Evolutionary conservation across 1,284 basidiomycete genomes (phyloP).

Genomic region (Sporisorium graminicola): DNA sequence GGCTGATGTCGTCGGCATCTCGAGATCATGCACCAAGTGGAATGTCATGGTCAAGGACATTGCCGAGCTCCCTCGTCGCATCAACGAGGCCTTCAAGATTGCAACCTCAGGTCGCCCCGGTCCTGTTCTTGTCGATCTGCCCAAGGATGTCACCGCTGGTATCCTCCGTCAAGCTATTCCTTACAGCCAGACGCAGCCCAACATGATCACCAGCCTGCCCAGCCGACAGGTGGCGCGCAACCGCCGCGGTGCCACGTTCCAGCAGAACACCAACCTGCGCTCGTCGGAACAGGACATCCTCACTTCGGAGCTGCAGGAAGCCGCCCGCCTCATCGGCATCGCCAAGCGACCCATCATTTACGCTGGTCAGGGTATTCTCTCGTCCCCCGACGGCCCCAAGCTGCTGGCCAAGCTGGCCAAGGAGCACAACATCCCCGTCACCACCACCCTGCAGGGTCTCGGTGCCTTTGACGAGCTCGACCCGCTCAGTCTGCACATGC

Average conservation of each 20-base stretch:
- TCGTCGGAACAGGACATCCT: conserved; percentile 41
- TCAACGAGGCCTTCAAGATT: conserved; percentile 99
- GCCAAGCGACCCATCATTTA: conserved; percentile 93
- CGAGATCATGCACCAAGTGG: conserved; percentile 97
- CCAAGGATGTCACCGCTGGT: conserved; percentile 95
- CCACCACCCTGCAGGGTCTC: conserved; percentile 94
- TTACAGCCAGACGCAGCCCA: conserved; percentile 87
- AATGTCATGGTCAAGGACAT: conserved; percentile 99
- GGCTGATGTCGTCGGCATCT: conserved; percentile 96
- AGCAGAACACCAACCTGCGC: conserved; percentile 30
- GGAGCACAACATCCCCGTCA: conserved; percentile 93
- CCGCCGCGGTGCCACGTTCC: conserved; percentile 45
- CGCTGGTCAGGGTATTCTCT: conserved; percentile 90
- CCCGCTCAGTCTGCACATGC: conserved; percentile 88
- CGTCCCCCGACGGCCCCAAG: conserved; percentile 83
- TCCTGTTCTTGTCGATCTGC: conserved; percentile 95
- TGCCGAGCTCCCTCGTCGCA: conserved; percentile 89
- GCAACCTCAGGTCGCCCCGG: conserved; percentile 96
- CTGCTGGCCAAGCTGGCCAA: conserved; percentile 85
- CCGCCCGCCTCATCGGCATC: conserved; percentile 89
- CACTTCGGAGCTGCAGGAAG: conserved; percentile 80
- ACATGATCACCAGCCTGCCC: conserved; percentile 71
- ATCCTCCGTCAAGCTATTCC: conserved; percentile 89
- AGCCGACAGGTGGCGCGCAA: conserved; percentile 63
- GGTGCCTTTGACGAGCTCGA: conserved; percentile 94